These are phyloP conservation scores for Blepharisma stoltei DNA, from an alignment of 73 alveolate genomes.

Conservation along the genomic window DNA sequence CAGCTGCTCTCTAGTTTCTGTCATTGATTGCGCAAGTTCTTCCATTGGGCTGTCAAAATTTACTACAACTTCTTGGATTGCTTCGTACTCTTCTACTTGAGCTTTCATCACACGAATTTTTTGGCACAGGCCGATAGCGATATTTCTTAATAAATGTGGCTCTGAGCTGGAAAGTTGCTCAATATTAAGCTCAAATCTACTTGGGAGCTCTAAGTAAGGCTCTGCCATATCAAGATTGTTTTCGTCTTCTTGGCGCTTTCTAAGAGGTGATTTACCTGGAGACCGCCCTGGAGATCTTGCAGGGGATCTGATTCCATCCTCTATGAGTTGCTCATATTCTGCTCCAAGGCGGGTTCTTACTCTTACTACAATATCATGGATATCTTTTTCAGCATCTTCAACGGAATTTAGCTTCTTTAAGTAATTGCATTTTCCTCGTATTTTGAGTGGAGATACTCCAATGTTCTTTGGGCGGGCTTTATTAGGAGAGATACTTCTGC, in stretches of 20 bases:
- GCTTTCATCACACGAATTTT: not conserved
- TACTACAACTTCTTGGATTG: not conserved
- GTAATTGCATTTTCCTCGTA: not conserved
- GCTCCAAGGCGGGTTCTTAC: constrained; percentile 2
- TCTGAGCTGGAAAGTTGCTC: not conserved
- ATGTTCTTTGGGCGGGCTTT: not conserved
- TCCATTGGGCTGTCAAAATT: not conserved
- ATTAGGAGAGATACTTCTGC: not conserved
- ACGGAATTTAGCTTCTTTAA: not conserved
- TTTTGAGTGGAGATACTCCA: not conserved
- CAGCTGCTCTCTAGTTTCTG: constrained; percentile 7
- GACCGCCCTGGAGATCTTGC: not conserved
- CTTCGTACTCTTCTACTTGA: not conserved
- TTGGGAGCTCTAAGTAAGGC: not conserved
- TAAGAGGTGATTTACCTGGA: not conserved
- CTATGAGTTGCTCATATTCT: not conserved
- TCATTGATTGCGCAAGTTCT: not conserved
- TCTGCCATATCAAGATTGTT: too few species aligned
- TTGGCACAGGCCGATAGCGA: not conserved
- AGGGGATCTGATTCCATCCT: not conserved
- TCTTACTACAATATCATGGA: not conserved
- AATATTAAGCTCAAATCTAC: not conserved
- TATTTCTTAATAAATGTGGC: not conserved
- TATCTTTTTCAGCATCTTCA: not conserved
- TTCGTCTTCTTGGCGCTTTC: not conserved